Percentiles rank a stretch among this genome's conserved stretches.
These are phyloP conservation scores for Alloteropsis semialata DNA, from an alignment of 176 grass and related monocot species.

Conservation along the genomic window DNA sequence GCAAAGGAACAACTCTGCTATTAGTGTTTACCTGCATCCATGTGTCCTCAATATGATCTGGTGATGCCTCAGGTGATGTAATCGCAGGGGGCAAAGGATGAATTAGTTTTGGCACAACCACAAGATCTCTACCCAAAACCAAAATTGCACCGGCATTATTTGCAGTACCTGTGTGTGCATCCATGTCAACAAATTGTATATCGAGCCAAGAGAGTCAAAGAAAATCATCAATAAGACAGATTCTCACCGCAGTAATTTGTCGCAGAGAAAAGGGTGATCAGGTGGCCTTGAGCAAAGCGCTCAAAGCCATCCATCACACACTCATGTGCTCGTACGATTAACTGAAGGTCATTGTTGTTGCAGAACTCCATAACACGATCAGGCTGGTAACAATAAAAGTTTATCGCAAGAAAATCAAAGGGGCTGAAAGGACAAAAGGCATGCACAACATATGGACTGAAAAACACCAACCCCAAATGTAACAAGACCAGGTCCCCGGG, in stretches of 20 bases:
- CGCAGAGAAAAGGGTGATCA: conserved; percentile 99
- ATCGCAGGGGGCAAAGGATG: conserved; percentile 98
- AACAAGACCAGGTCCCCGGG: conserved; percentile 93
- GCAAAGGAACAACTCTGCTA: neutral
- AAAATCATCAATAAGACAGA: neutral
- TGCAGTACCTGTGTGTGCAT: conserved; percentile 72
- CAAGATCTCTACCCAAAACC: conserved; percentile 98
- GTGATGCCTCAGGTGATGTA: conserved; percentile 84
- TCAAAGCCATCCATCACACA: conserved; percentile 99
- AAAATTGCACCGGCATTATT: conserved; percentile 99
- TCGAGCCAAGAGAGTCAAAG: neutral
- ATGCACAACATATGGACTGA: neutral
- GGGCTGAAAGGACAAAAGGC: conserved; percentile 2
- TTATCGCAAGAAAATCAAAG: conserved; percentile 26
- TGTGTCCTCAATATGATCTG: conserved; percentile 93
- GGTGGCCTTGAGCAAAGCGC: conserved; percentile 98
- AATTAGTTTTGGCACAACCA: conserved; percentile 97
- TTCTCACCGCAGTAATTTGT: conserved; percentile 97
- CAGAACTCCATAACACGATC: conserved; percentile 99
- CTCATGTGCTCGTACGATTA: conserved; percentile 97
- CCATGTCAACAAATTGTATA: conserved; percentile 22
- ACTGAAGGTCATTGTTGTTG: conserved; percentile 96
- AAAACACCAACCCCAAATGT: conserved; percentile 92
- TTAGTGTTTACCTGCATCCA: conserved; percentile 89
- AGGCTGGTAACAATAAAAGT: conserved; percentile 57